Evolutionary conservation across 1,139 yeast genomes (phyloP).

Genomic region (Magnusiomyces sp.): DNA sequence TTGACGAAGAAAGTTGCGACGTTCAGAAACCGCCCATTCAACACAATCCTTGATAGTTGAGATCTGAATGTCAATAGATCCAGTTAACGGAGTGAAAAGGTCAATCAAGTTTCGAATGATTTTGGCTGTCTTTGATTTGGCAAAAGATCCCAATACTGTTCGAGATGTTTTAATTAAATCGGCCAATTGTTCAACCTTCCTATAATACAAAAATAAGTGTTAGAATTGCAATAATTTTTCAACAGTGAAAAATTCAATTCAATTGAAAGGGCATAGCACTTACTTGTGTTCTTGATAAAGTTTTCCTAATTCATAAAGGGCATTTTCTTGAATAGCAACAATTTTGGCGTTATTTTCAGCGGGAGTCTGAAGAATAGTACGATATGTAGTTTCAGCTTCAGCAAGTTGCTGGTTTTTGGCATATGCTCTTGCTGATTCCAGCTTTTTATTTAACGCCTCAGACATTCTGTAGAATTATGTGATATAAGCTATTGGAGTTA

Average conservation of each 20-base stretch:
- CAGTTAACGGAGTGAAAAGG: constrained; percentile 59
- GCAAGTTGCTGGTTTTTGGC: constrained; percentile 40
- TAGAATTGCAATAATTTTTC: background rate
- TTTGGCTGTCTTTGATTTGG: constrained; percentile 92
- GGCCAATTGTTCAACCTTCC: constrained; percentile 44
- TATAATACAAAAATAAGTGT: constrained; percentile 14
- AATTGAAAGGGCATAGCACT: constrained; percentile 14
- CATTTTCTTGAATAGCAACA: constrained; percentile 33
- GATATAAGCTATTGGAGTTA: background rate
- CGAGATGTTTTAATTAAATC: constrained; percentile 64
- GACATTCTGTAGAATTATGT: constrained; percentile 10
- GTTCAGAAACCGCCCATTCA: constrained; percentile 78
- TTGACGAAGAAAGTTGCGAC: constrained; percentile 83
- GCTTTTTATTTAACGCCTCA: constrained; percentile 13
- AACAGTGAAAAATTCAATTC: constrained; percentile 22
- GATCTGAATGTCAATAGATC: constrained; percentile 65
- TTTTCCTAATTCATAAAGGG: constrained; percentile 30
- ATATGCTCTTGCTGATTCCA: constrained; percentile 51
- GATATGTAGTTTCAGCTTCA: constrained; percentile 52
- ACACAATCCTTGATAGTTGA: constrained; percentile 69
- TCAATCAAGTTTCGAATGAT: constrained; percentile 64
- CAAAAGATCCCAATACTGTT: constrained; percentile 58
- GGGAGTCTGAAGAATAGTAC: constrained; percentile 34
- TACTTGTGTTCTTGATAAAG: constrained; percentile 27
- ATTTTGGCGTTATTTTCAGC: constrained; percentile 34